Conservation (phyloP, 768 basidiomycete species). For the Mycena indigotica region DNA sequence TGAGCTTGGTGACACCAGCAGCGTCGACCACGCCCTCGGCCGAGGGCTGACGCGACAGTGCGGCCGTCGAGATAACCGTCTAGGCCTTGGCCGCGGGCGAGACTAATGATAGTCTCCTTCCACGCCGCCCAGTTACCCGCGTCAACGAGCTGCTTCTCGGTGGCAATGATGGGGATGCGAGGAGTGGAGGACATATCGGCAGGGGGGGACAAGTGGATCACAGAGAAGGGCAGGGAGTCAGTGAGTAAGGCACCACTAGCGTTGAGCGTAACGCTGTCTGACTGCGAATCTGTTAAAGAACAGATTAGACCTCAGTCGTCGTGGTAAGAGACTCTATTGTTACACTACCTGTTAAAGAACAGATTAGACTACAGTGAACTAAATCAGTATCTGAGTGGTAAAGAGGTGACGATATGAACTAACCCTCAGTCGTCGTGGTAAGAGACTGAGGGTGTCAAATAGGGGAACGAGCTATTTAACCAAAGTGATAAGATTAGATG, state of each 20-base stretch:
- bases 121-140: not conserved
- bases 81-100: not conserved
- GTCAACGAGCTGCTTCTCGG: not conserved
- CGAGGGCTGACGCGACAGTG: too few relatives aligned
- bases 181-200: not conserved
- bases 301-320: not conserved
- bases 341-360: not conserved
- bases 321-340: not conserved
- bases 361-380: not conserved
- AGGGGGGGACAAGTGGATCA: not conserved
- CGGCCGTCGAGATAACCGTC: not conserved
- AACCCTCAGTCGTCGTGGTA: not conserved
- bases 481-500: not conserved
- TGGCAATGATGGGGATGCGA: not conserved
- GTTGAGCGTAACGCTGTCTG: not conserved
- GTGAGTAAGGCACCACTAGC: not conserved
- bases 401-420: not conserved
- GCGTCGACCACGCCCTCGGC: too few relatives aligned
- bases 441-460: not conserved
- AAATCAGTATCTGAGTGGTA: not conserved
- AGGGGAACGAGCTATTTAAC: not conserved
- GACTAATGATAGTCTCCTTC: not conserved
- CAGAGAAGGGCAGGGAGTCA: not conserved
- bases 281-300: slow-evolving; percentile 10
- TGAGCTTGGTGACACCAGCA: too few relatives aligned